A percentile compares a stretch with the other conserved stretches of the same genome.
phyloP scores from a whole-genome alignment of 495 filamentous ascomycete species.

The Chaetomium cochliodes region DNA sequence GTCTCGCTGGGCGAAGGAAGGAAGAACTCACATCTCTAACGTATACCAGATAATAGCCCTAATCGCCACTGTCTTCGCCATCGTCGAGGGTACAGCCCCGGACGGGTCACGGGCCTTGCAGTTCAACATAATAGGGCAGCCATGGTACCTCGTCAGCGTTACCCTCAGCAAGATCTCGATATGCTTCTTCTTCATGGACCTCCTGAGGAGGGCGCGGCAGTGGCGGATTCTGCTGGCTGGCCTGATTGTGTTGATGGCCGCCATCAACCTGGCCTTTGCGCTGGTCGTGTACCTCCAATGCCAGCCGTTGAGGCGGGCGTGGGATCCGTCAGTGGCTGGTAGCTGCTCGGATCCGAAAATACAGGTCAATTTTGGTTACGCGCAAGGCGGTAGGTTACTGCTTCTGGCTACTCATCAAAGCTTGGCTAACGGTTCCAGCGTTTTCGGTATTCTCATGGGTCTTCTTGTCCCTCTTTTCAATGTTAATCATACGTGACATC shows the following conservation, averaged over 20 bases:
- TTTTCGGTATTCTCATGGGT: conserved; percentile 41
- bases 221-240: conserved; percentile 36
- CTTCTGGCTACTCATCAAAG: not conserved
- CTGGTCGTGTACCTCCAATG: conserved; percentile 39
- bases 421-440: conserved; percentile 23
- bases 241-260: conserved; percentile 36
- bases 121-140: conserved; percentile 39
- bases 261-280: conserved; percentile 36
- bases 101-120: conserved; percentile 31
- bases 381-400: conserved; percentile 36
- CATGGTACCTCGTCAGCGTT: conserved; percentile 41
- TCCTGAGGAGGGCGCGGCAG: conserved; percentile 28
- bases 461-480: conserved; percentile 39
- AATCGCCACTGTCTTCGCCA: conserved; percentile 37
- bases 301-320: conserved; percentile 40
- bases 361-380: conserved; percentile 40
- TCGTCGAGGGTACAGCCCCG: conserved; percentile 33
- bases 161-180: conserved; percentile 42
- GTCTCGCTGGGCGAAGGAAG: conserved; percentile 4
- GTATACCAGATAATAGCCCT: conserved; percentile 34
- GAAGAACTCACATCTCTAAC: not conserved
- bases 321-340: conserved; percentile 32
- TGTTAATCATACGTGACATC: conserved; percentile 35
- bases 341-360: conserved; percentile 36
- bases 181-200: conserved; percentile 36